Base-by-base conservation (phyloP, 129 eudicot genomes). In the Lonicera japonica region DNA sequence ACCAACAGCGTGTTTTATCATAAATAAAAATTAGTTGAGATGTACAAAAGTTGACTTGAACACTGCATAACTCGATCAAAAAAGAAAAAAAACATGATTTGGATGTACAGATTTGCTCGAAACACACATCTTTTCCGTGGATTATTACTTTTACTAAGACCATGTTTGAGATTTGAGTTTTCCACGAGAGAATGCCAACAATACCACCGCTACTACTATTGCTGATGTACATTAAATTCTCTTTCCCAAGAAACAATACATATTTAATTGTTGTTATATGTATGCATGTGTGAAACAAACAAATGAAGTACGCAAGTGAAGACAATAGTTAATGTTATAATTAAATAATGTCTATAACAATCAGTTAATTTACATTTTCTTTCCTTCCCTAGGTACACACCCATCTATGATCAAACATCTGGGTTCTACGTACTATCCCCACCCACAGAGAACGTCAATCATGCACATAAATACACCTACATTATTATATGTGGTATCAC, bases 341-440 rank as follows among this genome's bases (percentile, higher is more conserved):
- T 17, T 15, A 50, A 50, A 6, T 29, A 29, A 29, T 29, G 36
- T 29, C 15, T 14, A 12, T 14, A 50, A 1, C 21, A 50, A 17
- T 50, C 2, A 2, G 3, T 50, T 11, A 20, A 13, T 3, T 52
- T 69, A 57, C 45, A 1, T 17, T 71, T 17, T 71, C 24, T 71
- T 78, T 47, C 66, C 69, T 78, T 78, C 75, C 83, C 83, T 61
- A 78, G 68, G 78, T 60, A 66, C 73, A 65, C 67, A 56, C 48
- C 46, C 67, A 47, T 69, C 68, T 46, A 69, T 61, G 38, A 61
- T 61, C 52, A 36, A 39, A 38, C 51, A 41, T 41, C 34, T 61
- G 66, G 66, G 54, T 25, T 57, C 9, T 17, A 6, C 9, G 18
- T 6, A 29, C 36, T 6, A 29, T 6, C 7, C 38, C 39, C 16